These are phyloP conservation scores for Eremochloa ophiuroides DNA, from an alignment of 176 grass and related monocot genomes.

Conservation along the genomic window DNA sequence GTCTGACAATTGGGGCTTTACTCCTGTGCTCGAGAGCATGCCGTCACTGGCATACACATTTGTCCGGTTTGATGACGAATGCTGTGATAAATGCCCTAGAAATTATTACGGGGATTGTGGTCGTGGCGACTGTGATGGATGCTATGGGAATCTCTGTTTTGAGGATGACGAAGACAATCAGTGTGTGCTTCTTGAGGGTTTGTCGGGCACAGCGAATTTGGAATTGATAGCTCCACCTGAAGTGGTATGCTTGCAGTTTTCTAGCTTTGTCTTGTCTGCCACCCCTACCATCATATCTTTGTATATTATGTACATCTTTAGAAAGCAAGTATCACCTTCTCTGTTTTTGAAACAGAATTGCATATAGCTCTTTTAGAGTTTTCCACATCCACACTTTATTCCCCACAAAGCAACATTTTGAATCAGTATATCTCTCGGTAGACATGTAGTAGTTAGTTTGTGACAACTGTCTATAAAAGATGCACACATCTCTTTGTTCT, in stretches of 20 bases:
- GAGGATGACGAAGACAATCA: neutral
- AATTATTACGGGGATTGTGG: neutral
- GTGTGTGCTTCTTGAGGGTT: constrained; percentile 1
- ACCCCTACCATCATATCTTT: neutral
- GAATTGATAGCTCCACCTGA: neutral
- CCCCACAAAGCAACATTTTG: neutral
- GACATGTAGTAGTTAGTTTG: neutral
- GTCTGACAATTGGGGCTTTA: neutral
- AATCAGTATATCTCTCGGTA: neutral
- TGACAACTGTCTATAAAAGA: neutral
- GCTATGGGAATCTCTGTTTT: neutral
- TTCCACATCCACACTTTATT: neutral
- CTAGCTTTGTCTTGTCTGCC: neutral
- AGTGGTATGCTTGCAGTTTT: neutral
- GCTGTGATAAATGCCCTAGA: neutral
- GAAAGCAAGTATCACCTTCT: neutral
- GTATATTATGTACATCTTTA: neutral
- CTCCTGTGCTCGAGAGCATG: constrained; percentile 9
- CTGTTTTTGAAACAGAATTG: neutral
- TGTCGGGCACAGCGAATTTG: constrained; percentile 5
- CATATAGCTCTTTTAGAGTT: neutral
- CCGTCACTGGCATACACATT: neutral
- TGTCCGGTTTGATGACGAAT: neutral
- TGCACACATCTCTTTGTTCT: neutral
- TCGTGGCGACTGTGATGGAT: neutral